A percentile compares a stretch with the other conserved stretches of the same genome.
phyloP scores from a whole-genome alignment of 768 basidiomycete genomes.

The Coprinopsis marcescibilis region DNA sequence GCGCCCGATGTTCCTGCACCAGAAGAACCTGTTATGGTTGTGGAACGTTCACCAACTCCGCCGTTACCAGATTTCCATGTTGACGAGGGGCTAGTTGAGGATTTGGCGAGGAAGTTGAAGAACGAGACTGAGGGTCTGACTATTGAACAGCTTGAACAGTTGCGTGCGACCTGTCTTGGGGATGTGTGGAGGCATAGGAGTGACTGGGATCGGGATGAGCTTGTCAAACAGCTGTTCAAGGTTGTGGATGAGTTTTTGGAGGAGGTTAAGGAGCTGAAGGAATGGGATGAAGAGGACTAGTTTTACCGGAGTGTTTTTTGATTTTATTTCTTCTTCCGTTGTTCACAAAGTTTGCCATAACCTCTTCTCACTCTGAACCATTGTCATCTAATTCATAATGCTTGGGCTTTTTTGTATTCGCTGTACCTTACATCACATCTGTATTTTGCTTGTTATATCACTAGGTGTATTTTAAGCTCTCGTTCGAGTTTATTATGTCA shows the following conservation, averaged over 20 bases:
- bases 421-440: conserved; percentile 3
- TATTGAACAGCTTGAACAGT: conserved; percentile 90
- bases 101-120: conserved; percentile 45
- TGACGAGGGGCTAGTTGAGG: conserved; percentile 40
- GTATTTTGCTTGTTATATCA: conserved; percentile 3
- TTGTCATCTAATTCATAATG: too few species aligned
- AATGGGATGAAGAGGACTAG: conserved; percentile 10
- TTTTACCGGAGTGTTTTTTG: neutral
- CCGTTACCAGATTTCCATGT: conserved; percentile 77
- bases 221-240: conserved; percentile 54
- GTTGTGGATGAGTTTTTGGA: conserved; percentile 61
- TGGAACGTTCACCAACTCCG: conserved; percentile 62
- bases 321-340: neutral
- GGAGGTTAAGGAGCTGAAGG: conserved; percentile 42
- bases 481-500: too few species aligned
- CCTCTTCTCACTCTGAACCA: neutral
- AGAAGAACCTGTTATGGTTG: conserved; percentile 30
- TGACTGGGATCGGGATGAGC: conserved; percentile 75
- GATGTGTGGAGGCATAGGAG: conserved; percentile 75
- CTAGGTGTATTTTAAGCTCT: neutral
- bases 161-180: conserved; percentile 78
- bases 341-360: neutral
- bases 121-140: conserved; percentile 54
- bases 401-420: neutral
- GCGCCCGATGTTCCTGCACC: too few species aligned